Evolutionary conservation across 169 alveolate genomes (phyloP), one percentile per base, ranked within the genome.

Genomic region (Eimeria maxima): DNA sequence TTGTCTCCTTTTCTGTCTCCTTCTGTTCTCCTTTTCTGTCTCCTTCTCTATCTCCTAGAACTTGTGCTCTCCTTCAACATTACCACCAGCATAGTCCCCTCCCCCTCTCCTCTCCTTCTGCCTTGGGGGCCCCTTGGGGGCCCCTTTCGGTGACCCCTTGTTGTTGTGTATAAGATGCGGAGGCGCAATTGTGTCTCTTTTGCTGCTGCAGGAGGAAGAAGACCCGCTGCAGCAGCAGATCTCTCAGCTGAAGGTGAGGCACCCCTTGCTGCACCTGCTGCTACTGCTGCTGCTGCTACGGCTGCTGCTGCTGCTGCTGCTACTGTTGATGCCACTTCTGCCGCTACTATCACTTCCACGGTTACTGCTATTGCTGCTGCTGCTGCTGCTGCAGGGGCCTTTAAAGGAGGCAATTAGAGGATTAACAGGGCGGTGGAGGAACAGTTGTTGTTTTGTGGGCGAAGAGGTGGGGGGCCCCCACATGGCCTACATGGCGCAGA

Each of bases 371-470:
- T 27, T n/a, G 87, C 50, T 76, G 87, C 87, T 33, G 33, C 63
- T 38, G 44, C 55, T 76, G 87, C 87, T 76, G 87, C 87, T 76
- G 87, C 87, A 76, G 87, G 87, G 87, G 57, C 87, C 87, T 8
- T 18, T 76, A 20, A 42, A 76, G 50, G 87, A 76, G 33, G 87
- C 60, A 4, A 24, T 76, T 18, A 10, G 57, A 11, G 55, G 65
- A 4, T 63, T 76, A 13, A 76, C 55, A 63, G 13, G 50, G 87
- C 57, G 87, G n/a, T 76, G 87, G 33, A 20, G 33, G 11, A 5
- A 63, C 16, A 76, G 60, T 11, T 47, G 87, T 33, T 76, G 87
- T 29, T 76, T 76, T 63, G 87, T 76, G 10, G 87, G 87, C 7
- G 55, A 42, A 38, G 87, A 63, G 11, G 5, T 76, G 29, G 87